These are phyloP conservation scores for Xylariales sp. DNA, from an alignment of 2,329 filamentous ascomycete species.

Conservation along the genomic window DNA sequence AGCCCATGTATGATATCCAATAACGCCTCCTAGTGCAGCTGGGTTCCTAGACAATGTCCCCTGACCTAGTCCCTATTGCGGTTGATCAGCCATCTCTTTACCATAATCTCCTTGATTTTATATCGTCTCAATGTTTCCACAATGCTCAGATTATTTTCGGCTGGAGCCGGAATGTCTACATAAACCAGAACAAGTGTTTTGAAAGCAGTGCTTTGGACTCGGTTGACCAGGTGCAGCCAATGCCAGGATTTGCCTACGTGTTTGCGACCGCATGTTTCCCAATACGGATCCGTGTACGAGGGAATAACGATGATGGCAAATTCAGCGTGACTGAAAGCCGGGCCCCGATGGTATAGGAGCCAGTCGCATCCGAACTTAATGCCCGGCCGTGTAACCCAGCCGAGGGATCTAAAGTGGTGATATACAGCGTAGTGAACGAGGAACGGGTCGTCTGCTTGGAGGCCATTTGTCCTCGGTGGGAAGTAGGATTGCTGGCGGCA, in stretches of 20 bases:
- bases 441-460: conserved; percentile 77
- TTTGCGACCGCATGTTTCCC: conserved; percentile 55
- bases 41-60: neutral
- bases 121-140: conserved; percentile 63
- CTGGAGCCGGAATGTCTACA: conserved; percentile 79
- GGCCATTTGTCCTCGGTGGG: conserved; percentile 46
- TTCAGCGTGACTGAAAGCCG: conserved; percentile 91
- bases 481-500: conserved; percentile 69
- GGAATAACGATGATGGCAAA: conserved; percentile 85
- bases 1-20: too few species aligned
- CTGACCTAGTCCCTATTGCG: conserved; percentile 49
- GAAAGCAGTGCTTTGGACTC: conserved; percentile 82
- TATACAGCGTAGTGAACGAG: conserved; percentile 84
- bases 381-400: conserved; percentile 89
- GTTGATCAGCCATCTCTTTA: conserved; percentile 82
- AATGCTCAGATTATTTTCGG: conserved; percentile 50
- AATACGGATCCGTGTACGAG: conserved; percentile 71
- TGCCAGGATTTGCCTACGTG: conserved; percentile 59
- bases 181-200: conserved; percentile 90
- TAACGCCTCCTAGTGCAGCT: neutral
- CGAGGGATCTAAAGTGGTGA: conserved; percentile 92
- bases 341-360: conserved; percentile 88
- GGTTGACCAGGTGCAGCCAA: conserved; percentile 84
- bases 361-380: conserved; percentile 95
- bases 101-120: conserved; percentile 72